Base-by-base conservation (phyloP, 2,329 filamentous ascomycete genomes). In the Xylaria polymorpha region DNA sequence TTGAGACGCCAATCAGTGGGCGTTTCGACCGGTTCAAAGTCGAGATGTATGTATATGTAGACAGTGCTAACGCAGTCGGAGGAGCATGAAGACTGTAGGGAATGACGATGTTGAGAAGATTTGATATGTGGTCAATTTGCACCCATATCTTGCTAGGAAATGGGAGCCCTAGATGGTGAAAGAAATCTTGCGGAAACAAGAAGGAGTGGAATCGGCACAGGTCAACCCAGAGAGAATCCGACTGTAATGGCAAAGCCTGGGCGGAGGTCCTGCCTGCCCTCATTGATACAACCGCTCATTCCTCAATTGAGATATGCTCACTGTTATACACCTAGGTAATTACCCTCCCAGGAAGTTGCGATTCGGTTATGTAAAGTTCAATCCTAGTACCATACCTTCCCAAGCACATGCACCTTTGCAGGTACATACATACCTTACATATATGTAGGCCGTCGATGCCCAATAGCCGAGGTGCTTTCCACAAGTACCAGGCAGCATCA, bases 201-300 rank as follows among this genome's bases (percentile, higher is more conserved):
- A 50, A 20, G 18, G 32, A 41, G 44, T 53, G 35, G 22, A 10
- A 32, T 10, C 12, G 39, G 9, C 25, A n/a, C 22, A 46, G 14
- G 29, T 9, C 15, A 57, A 41, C 18, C 35, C 10, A 29, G 25
- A 61, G 5, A 14, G 18, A 9, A 51, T 58, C 29, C 22, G 22
- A 15, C 37, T 37, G 56, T 14, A 29, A 37, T 18, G 4, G 15
- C 20, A 51, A 53, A 25, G 22, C 10, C 10, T 12, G 20, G 32
- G 5, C 15, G 35, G 29, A 29, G 25, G 25, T 3, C 25, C 25
- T 29, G 39, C 29, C 43, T 39, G 37, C 55, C 37, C 18, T 39
- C 6, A 20, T 15, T 20, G 18, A 44, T n/a, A 14, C 37, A 32
- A 25, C 29, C 29, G 61, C 51, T 68, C 65, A 32, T 65, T 62